Conservation (phyloP, 805 yeast species). For the Brettanomyces custersianus region DNA sequence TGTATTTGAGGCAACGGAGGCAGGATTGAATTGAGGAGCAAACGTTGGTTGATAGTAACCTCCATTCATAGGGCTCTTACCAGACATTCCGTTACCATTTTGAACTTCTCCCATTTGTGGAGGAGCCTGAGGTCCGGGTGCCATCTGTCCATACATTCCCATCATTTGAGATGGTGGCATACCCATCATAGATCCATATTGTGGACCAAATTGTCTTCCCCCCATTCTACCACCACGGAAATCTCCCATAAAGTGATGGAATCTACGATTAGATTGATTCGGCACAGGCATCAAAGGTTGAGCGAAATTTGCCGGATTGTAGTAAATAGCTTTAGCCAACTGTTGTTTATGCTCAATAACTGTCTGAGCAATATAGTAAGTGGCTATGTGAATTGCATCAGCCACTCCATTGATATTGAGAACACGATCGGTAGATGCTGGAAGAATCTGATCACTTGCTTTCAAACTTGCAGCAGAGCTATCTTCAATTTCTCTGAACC, state of each 20-base stretch:
- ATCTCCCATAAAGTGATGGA: constrained; percentile 1
- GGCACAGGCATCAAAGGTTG: constrained; percentile 20
- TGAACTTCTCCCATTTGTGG: constrained; percentile 7
- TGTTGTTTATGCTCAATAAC: constrained; percentile 52
- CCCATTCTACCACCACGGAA: background rate
- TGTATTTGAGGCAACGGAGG: constrained; percentile 6
- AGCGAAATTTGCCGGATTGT: constrained; percentile 44
- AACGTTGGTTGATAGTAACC: constrained; percentile 1
- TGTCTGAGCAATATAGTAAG: constrained; percentile 64
- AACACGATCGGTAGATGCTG: constrained; percentile 70
- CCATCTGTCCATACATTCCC: constrained; percentile 16
- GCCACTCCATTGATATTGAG: constrained; percentile 69
- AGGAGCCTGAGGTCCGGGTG: constrained; percentile 4
- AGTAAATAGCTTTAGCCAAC: constrained; percentile 46
- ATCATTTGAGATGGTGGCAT: constrained; percentile 19
- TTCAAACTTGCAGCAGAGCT: constrained; percentile 67
- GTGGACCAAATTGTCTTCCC: constrained; percentile 9
- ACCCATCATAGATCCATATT: constrained; percentile 18
- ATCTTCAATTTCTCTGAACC: constrained; percentile 75
- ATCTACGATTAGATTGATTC: constrained; percentile 1
- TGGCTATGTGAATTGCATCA: constrained; percentile 80
- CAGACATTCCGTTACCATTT: background rate
- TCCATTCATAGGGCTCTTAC: background rate
- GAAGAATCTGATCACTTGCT: constrained; percentile 65
- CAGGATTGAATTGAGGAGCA: constrained; percentile 2